Base-by-base conservation (phyloP, 257 asterid genomes). In the Craterostigma plantagineum region DNA sequence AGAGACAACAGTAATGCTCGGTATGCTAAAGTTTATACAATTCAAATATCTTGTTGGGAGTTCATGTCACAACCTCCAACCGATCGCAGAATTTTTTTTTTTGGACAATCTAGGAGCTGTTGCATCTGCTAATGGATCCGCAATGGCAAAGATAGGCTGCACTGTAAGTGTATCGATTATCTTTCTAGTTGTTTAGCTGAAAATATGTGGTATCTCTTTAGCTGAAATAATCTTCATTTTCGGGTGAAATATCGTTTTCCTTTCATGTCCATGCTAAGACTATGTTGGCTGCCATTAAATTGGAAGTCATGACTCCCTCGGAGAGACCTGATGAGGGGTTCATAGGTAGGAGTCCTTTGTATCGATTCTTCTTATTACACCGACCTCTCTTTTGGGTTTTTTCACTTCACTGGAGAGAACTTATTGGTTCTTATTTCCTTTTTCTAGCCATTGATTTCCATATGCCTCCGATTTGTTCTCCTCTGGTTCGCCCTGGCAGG, bases 381-480 rank as follows among this genome's bases (percentile, higher is more conserved):
- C 7, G 14, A 38, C 43, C 50, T 37, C 12, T n/a, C 9, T 40
- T 16, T 27, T 57, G 2, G 36, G 40, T 44, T 46, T 42, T 17
- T 50, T 70, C n/a, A n/a, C n/a, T n/a, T n/a, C n/a, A n/a, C n/a
- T n/a, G n/a, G n/a, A n/a, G n/a, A n/a, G n/a, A n/a, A n/a, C n/a
- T n/a, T n/a, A n/a, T n/a, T n/a, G n/a, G n/a, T n/a, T n/a, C n/a
- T n/a, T n/a, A n/a, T n/a, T n/a, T n/a, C n/a, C n/a, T n/a, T n/a
- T n/a, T n/a, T n/a, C n/a, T 79, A 83, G 98, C 81, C 45, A 56
- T 90, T 57, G 98, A 90, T 36, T 90, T 79, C 60, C 84, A 90
- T 60, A 83, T 90, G 98, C 98, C 98, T 58, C 79, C 94, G 11
- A 83, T 90, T 60, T 90, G 98, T 65, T 90, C 98, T 61, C 92